Percentiles rank a stretch among this genome's conserved stretches.
Evolutionary conservation across 768 basidiomycete species (phyloP).

Genomic region (Piloderma croceum): DNA sequence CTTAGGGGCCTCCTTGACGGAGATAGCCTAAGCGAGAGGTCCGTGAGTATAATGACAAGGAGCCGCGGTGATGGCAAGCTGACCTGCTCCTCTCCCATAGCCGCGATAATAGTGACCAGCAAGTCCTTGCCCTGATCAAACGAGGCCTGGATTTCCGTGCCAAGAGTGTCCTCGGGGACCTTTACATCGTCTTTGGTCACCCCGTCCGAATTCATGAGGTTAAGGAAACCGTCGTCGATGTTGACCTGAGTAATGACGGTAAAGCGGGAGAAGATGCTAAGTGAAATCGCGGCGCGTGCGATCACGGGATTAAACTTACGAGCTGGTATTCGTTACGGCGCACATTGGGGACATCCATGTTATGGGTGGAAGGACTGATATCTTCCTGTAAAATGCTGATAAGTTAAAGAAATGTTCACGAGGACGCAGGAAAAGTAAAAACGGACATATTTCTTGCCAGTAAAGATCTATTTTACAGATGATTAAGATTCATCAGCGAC

Average conservation of each 20-base stretch:
- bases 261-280: conserved; percentile 3
- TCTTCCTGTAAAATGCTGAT: conserved; percentile 58
- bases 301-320: conserved; percentile 49
- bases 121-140: conserved; percentile 90
- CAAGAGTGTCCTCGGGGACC: conserved; percentile 82
- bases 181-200: conserved; percentile 88
- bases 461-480: conserved; percentile 84
- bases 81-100: conserved; percentile 92
- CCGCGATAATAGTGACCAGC: conserved; percentile 76
- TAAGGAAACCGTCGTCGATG: conserved; percentile 92
- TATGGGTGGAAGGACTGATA: conserved; percentile 96
- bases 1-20: conserved; percentile 86
- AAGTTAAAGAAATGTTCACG: conserved; percentile 2
- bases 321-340: conserved; percentile 85
- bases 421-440: conserved; percentile 2
- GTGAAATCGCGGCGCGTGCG: not conserved
- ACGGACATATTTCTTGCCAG: conserved; percentile 89
- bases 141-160: conserved; percentile 55
- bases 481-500: conserved; percentile 11
- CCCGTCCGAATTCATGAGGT: conserved; percentile 84
- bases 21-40: conserved; percentile 52
- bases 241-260: conserved; percentile 47
- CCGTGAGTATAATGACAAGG: conserved; percentile 1
- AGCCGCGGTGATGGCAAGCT: conserved; percentile 8
- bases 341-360: conserved; percentile 99